Base-by-base conservation (phyloP, 2,329 filamentous ascomycete genomes). In the Sarocladium strictum region DNA sequence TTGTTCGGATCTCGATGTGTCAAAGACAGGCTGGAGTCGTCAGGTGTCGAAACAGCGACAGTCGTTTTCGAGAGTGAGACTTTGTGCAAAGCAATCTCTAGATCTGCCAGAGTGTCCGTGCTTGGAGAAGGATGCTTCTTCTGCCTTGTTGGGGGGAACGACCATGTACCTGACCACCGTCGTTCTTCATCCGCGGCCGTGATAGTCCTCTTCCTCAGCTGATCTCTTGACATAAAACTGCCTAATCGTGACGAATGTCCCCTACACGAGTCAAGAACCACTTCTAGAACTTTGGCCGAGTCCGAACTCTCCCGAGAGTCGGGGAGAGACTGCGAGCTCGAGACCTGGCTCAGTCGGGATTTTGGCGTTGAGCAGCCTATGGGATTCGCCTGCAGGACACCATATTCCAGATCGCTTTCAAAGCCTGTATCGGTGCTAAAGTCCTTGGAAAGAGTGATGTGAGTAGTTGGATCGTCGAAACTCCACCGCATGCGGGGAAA, bases 41-140 rank as follows among this genome's bases (percentile, higher is more conserved):
- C 21, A 15, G 5, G 7, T 9, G 50, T 21, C 17, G 6, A 50
- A 6, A 55, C 49, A n/a, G 53, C 69, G 62, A 55, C 73, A 69
- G 52, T 72, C 65, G 14, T 59, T 49, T 24, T 67, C 63, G 12
- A 62, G 56, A 2, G 23, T 58, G 56, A 10, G 60, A 71, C 72
- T 19, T 63, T 61, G 53, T 64, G 65, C 17, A 75, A 66, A 1
- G 67, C 69, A 29, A 58, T 55, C 50, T 70, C 68, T 23, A 75
- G 61, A n/a, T 67, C 61, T 50, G 73, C 67, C 21, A 76, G 61
- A 10, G 67, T 68, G 27, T 65, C 62, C 55, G 75, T 75, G 62
- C 69, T 74, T 2, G 74, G 73, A 2, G 73, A 76, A 5, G 73
- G 74, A 37, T 76, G 73, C 55, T 76, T 76, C 64, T 76, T 76